Percentiles rank a stretch among this genome's conserved stretches.
Evolutionary conservation across 2,329 filamentous ascomycete genomes (phyloP).

Genomic region (Penicillium sp.): DNA sequence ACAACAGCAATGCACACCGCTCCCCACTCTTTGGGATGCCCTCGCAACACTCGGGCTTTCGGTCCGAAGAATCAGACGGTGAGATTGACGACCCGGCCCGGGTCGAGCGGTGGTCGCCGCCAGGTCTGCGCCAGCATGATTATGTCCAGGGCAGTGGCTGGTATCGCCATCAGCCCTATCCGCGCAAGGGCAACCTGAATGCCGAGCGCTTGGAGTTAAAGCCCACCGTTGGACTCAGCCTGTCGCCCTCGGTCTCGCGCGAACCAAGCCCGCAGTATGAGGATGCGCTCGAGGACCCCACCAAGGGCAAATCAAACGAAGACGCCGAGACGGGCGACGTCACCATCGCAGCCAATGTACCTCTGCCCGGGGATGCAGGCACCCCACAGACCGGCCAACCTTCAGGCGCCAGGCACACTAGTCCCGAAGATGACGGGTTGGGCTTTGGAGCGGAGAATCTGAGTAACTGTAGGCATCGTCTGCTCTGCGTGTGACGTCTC

Average conservation of each 20-base stretch:
- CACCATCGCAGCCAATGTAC: conserved; percentile 49
- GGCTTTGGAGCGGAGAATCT: conserved; percentile 38
- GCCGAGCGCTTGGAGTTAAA: conserved; percentile 38
- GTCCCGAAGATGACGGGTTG: conserved; percentile 34
- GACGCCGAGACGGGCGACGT: conserved; percentile 27
- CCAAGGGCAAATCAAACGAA: conserved; percentile 28
- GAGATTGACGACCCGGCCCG: conserved; percentile 36
- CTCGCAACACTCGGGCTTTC: conserved; percentile 63
- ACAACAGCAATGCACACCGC: conserved; percentile 45
- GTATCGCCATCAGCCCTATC: conserved; percentile 52
- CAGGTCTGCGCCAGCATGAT: conserved; percentile 55
- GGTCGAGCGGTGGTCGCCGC: conserved; percentile 61
- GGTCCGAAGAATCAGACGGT: conserved; percentile 51
- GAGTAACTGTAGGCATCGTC: conserved; percentile 52
- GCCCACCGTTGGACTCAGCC: conserved; percentile 42
- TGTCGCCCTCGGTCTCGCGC: conserved; percentile 50
- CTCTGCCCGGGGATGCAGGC: conserved; percentile 53
- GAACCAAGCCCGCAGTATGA: conserved; percentile 61
- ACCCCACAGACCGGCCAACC: conserved; percentile 58
- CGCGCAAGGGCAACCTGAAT: conserved; percentile 37
- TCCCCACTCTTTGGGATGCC: conserved; percentile 55
- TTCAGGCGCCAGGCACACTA: conserved; percentile 8
- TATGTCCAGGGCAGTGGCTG: conserved; percentile 56
- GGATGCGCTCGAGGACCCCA: conserved; percentile 50
- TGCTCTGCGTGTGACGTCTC: conserved; percentile 21